A percentile compares a stretch with the other conserved stretches of the same genome.
phyloP scores from a whole-genome alignment of 768 basidiomycete species.

The Kwoniella bestiolae region DNA sequence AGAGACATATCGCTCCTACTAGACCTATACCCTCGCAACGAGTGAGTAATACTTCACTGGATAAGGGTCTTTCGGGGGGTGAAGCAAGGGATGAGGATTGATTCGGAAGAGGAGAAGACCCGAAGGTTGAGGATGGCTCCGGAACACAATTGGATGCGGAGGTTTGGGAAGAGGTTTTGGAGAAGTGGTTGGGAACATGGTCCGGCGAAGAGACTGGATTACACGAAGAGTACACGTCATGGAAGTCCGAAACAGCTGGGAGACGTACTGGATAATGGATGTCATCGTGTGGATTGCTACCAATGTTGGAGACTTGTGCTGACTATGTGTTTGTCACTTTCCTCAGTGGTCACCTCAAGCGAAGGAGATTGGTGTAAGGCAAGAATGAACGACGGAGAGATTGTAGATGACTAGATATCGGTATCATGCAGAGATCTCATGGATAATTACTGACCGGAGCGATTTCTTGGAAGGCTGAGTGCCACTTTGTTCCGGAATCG shows the following conservation, averaged over 20 bases:
- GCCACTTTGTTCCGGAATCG: neutral
- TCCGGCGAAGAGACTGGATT: neutral
- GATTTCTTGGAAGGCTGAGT: neutral
- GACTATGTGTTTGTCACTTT: neutral
- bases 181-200: too few species aligned
- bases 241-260: too few species aligned
- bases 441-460: neutral
- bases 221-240: too few species aligned
- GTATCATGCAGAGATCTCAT: neutral
- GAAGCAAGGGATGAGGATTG: too few species aligned
- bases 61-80: neutral
- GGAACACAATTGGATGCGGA: too few species aligned
- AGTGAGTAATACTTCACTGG: slow-evolving; percentile 60
- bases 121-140: too few species aligned
- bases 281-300: neutral
- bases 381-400: slow-evolving; percentile 28
- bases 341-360: slow-evolving; percentile 55
- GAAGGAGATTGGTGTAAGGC: slow-evolving; percentile 48
- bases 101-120: too few species aligned
- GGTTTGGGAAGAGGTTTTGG: too few species aligned
- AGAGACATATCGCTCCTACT: slow-evolving; percentile 65
- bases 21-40: slow-evolving; percentile 78
- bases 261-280: neutral
- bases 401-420: neutral
- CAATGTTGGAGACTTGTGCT: neutral